A percentile compares a stretch with the other conserved stretches of the same genome.
phyloP scores from a whole-genome alignment of 306 rosid species.

The Spatholobus suberectus region DNA sequence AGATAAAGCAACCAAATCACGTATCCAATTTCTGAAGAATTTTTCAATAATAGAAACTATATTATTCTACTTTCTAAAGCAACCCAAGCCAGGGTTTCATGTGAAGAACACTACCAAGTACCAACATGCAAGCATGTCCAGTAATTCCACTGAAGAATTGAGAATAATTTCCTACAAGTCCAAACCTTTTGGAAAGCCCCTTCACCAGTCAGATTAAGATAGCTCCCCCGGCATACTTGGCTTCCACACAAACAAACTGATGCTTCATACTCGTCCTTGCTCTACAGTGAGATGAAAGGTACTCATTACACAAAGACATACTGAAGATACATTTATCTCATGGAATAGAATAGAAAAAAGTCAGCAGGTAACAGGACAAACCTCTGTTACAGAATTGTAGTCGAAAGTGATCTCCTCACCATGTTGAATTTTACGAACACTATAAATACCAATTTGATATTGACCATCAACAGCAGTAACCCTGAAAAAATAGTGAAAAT shows the following conservation, averaged over 20 bases:
- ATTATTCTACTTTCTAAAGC: conserved; percentile 24
- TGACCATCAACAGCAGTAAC: conserved; percentile 98
- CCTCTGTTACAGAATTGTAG: conserved; percentile 99
- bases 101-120: background rate
- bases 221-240: conserved; percentile 99
- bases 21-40: background rate
- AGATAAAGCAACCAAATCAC: conserved; percentile 14
- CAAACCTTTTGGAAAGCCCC: conserved; percentile 91
- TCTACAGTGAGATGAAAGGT: conserved; percentile 56
- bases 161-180: background rate
- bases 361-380: conserved; percentile 49
- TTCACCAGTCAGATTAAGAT: conserved; percentile 96
- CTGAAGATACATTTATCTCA: background rate
- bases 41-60: background rate
- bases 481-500: conserved; percentile 50
- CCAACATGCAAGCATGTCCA: conserved; percentile 10
- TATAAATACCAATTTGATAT: conserved; percentile 96
- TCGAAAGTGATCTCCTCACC: conserved; percentile 99
- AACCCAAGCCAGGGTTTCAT: conserved; percentile 17
- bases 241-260: conserved; percentile 99
- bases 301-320: conserved; percentile 36
- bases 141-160: conserved; percentile 18
- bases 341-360: background rate
- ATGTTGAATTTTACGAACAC: conserved; percentile 75
- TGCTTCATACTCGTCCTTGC: conserved; percentile 99